Percentiles rank a stretch among this genome's conserved stretches.
Conservation (phyloP, 2,329 filamentous ascomycete genomes). For the Blumeria hordei region DNA sequence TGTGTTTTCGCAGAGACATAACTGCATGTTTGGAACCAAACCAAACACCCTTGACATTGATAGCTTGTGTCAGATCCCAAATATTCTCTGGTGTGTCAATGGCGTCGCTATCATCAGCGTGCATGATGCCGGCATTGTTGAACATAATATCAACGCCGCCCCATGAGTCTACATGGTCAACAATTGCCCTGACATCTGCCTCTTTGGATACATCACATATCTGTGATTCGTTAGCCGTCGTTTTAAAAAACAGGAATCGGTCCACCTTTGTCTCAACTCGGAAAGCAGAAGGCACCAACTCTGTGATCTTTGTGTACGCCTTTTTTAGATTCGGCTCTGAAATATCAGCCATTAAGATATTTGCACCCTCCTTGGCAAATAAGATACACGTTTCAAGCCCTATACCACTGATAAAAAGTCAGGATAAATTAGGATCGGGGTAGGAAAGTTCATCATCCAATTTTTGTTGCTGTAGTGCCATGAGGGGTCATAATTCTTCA, state of each 20-base stretch:
- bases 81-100: conserved; percentile 47
- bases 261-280: conserved; percentile 23
- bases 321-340: conserved; percentile 37
- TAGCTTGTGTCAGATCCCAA: conserved; percentile 52
- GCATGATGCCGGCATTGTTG: conserved; percentile 67
- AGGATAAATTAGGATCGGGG: neutral
- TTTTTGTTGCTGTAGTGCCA: too few relatives aligned
- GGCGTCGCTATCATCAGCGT: conserved; percentile 37
- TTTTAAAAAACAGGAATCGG: neutral
- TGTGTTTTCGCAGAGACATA: conserved; percentile 37
- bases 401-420: conserved; percentile 30
- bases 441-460: too few relatives aligned
- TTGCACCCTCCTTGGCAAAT: conserved; percentile 46
- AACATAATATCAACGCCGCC: conserved; percentile 53
- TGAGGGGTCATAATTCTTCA: too few relatives aligned
- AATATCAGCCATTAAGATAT: conserved; percentile 47
- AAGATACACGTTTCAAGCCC: conserved; percentile 52
- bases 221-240: conserved; percentile 5
- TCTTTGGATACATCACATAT: conserved; percentile 48
- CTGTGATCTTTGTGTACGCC: conserved; percentile 32
- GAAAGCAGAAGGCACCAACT: conserved; percentile 26
- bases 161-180: conserved; percentile 39
- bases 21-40: conserved; percentile 53
- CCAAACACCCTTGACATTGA: conserved; percentile 64
- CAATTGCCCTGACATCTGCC: conserved; percentile 32